Percentiles rank a stretch among this genome's conserved stretches.
These are phyloP conservation scores for Talaromyces sp. DNA, from an alignment of 2,329 filamentous ascomycete genomes.

Conservation along the genomic window DNA sequence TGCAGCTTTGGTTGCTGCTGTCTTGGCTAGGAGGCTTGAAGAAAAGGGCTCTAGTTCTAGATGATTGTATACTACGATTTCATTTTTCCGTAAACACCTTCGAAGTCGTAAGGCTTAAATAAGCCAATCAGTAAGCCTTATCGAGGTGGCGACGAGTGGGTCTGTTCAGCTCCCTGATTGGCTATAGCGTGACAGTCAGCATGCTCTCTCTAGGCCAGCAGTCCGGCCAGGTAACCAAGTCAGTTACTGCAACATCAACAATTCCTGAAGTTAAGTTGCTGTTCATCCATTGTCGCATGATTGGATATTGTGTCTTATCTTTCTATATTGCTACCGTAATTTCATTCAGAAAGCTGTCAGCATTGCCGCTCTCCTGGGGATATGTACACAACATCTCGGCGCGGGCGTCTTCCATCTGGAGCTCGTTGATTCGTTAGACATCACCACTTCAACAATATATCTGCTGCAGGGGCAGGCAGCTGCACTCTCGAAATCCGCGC, in stretches of 20 bases:
- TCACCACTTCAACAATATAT: slow-evolving; percentile 15
- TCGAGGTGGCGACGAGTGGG: background rate
- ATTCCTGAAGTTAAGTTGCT: background rate
- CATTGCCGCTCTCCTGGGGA: slow-evolving; percentile 22
- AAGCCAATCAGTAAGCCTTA: background rate
- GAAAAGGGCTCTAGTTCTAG: slow-evolving; percentile 48
- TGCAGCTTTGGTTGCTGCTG: slow-evolving; percentile 73
- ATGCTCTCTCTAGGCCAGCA: background rate
- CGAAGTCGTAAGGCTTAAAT: background rate
- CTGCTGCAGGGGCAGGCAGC: background rate
- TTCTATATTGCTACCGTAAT: no score
- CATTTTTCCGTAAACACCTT: no score
- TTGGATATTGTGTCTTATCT: no score
- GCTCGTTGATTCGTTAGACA: slow-evolving; percentile 29
- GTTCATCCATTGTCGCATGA: background rate
- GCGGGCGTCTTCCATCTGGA: slow-evolving; percentile 33
- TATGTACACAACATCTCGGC: slow-evolving; percentile 36
- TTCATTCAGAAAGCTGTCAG: background rate
- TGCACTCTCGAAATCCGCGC: background rate
- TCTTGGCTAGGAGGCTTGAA: slow-evolving; percentile 63
- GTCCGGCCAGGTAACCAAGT: slow-evolving; percentile 3
- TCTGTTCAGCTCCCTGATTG: background rate
- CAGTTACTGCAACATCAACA: background rate
- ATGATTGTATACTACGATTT: background rate
- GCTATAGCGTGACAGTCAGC: background rate